These are phyloP conservation scores for Tulasnella sp. DNA, from an alignment of 768 basidiomycete species.

Conservation along the genomic window DNA sequence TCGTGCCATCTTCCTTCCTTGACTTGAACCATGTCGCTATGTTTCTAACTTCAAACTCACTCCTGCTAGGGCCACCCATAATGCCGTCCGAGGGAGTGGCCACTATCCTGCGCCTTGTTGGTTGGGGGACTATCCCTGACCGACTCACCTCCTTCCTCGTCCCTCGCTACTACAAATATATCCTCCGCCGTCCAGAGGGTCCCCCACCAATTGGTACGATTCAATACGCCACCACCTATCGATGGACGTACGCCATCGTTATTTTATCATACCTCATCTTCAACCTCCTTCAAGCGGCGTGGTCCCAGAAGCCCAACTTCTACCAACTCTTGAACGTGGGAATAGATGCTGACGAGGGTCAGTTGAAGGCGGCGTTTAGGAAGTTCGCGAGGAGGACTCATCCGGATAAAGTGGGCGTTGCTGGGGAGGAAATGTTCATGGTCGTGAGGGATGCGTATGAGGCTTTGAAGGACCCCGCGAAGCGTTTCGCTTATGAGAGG, in stretches of 20 bases:
- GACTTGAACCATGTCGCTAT: too few relatives aligned
- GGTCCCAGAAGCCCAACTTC: constrained; percentile 56
- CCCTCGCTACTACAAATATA: constrained; percentile 34
- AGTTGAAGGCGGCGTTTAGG: constrained; percentile 62
- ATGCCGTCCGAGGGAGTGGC: constrained; percentile 10
- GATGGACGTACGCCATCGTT: constrained; percentile 21
- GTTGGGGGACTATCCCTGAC: constrained; percentile 62
- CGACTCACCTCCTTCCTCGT: constrained; percentile 45
- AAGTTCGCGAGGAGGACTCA: constrained; percentile 64
- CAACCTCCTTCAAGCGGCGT: constrained; percentile 29
- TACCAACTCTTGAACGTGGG: constrained; percentile 62
- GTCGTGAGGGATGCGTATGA: constrained; percentile 64
- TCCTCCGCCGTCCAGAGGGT: constrained; percentile 26
- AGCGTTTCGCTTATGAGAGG: constrained; percentile 81
- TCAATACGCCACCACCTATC: constrained; percentile 16
- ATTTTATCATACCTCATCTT: constrained; percentile 23
- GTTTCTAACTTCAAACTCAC: not conserved
- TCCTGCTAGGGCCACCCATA: not conserved
- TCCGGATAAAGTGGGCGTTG: constrained; percentile 61
- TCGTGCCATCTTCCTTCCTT: too few relatives aligned
- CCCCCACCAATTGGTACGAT: constrained; percentile 35
- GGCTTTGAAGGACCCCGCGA: constrained; percentile 62
- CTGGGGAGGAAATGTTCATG: constrained; percentile 52
- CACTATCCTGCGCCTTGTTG: constrained; percentile 37
- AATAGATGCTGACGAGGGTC: constrained; percentile 52